Evolutionary conservation across 2,329 filamentous ascomycete species (phyloP).

Genomic region (Ophiosphaerella herpotricha): DNA sequence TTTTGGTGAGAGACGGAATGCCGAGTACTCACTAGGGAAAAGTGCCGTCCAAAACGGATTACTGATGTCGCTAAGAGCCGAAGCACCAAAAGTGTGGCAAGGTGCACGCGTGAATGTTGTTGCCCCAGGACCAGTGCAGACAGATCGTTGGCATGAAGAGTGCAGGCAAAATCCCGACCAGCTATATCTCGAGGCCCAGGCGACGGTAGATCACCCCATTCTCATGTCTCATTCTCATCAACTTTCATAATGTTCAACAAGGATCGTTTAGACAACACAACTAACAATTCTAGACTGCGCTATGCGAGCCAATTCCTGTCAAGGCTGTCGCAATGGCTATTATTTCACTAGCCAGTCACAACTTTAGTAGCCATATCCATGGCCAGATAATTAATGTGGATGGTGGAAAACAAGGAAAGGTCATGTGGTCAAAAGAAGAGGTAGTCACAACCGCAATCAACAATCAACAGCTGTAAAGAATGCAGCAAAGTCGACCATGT

Average conservation of each 20-base stretch:
- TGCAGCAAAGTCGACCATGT: background rate
- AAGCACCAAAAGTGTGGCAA: conserved; percentile 46
- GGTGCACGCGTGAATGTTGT: conserved; percentile 53
- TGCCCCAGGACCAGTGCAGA: conserved; percentile 54
- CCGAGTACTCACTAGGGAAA: conserved; percentile 54
- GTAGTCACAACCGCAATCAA: background rate
- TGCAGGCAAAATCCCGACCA: conserved; percentile 46
- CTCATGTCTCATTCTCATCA: background rate
- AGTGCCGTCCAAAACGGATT: conserved; percentile 53
- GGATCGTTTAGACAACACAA: background rate
- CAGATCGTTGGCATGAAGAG: conserved; percentile 50
- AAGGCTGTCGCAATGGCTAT: conserved; percentile 52
- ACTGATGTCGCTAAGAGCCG: conserved; percentile 48
- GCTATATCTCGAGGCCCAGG: conserved; percentile 50
- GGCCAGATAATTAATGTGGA: conserved; percentile 54
- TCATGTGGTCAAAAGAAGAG: conserved; percentile 48
- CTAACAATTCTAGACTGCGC: conserved; percentile 34
- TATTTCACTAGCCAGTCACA: conserved; percentile 54
- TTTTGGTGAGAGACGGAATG: conserved; percentile 51
- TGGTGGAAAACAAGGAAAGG: conserved; percentile 48
- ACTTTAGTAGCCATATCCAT: conserved; percentile 51
- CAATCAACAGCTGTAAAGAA: too few species aligned
- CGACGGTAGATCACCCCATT: conserved; percentile 38
- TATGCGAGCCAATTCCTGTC: conserved; percentile 46
- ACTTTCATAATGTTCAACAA: background rate